Conservation (phyloP, 2,329 filamentous ascomycete genomes). For the Phialophora macrospora region DNA sequence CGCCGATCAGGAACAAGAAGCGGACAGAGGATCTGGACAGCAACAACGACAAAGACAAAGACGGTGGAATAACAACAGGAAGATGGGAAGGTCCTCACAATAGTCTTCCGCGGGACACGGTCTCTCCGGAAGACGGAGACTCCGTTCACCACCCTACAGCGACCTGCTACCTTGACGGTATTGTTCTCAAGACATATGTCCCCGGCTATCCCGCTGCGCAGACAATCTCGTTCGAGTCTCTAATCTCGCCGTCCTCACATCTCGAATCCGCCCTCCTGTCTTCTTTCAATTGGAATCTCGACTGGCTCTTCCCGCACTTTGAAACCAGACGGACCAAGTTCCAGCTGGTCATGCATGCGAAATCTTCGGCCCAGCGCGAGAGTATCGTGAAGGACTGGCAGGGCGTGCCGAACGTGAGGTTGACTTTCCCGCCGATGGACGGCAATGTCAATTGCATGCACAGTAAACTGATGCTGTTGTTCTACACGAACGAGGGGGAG, state of each 20-base stretch:
- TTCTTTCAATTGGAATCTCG: conserved; percentile 82
- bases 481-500: conserved; percentile 56
- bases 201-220: conserved; percentile 61
- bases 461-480: conserved; percentile 91
- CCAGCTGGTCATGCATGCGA: conserved; percentile 67
- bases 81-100: not conserved
- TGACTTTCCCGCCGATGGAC: conserved; percentile 83
- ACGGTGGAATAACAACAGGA: not conserved
- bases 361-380: conserved; percentile 52
- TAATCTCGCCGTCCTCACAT: conserved; percentile 83
- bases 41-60: not conserved
- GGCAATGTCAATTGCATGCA: conserved; percentile 78
- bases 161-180: conserved; percentile 60
- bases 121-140: not conserved
- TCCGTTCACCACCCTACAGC: not conserved
- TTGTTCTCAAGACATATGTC: conserved; percentile 81
- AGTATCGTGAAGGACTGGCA: conserved; percentile 49
- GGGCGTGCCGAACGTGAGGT: conserved; percentile 59
- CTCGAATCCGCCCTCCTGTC: conserved; percentile 80
- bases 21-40: no score
- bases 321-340: conserved; percentile 65
- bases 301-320: conserved; percentile 78
- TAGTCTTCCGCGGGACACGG: not conserved
- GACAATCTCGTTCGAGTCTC: conserved; percentile 57
- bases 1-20: not conserved